A percentile compares a stretch with the other conserved stretches of the same genome.
phyloP scores from a whole-genome alignment of 345 rosid species.

The Salix suchowensis region DNA sequence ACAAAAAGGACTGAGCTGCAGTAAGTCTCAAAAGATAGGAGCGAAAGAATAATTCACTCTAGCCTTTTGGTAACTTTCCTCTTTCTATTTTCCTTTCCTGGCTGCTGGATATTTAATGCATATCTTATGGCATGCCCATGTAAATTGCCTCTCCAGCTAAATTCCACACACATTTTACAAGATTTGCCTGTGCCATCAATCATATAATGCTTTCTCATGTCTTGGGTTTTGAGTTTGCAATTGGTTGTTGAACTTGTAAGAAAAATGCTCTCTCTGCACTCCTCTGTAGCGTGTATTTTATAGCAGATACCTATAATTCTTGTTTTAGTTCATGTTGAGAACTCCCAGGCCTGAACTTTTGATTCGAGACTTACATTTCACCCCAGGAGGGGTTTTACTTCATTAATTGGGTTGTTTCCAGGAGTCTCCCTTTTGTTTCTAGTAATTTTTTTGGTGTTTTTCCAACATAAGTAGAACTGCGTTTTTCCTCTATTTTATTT shows the following conservation, averaged over 20 bases:
- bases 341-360: conserved; percentile 10
- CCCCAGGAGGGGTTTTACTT: not conserved
- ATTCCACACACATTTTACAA: conserved; percentile 6
- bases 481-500: not conserved
- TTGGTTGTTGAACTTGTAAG: conserved; percentile 1
- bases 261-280: not conserved
- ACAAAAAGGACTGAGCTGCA: not conserved
- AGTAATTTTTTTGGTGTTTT: not conserved
- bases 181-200: conserved; percentile 11
- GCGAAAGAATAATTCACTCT: not conserved
- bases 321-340: conserved; percentile 1
- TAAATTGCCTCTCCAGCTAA: conserved; percentile 28
- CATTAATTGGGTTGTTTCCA: not conserved
- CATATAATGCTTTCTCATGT: not conserved
- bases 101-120: not conserved
- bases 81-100: not conserved
- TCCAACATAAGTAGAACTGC: not conserved
- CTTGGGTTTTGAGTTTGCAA: conserved; percentile 2
- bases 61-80: not conserved
- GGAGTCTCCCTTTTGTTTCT: not conserved
- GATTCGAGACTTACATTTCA: conserved; percentile 24
- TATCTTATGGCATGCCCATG: conserved; percentile 19
- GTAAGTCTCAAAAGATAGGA: not conserved
- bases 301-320: conserved; percentile 18
- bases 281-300: conserved; percentile 18